These are phyloP conservation scores for Lolium multiflorum DNA, from an alignment of 176 grass and related monocot species.

Conservation along the genomic window DNA sequence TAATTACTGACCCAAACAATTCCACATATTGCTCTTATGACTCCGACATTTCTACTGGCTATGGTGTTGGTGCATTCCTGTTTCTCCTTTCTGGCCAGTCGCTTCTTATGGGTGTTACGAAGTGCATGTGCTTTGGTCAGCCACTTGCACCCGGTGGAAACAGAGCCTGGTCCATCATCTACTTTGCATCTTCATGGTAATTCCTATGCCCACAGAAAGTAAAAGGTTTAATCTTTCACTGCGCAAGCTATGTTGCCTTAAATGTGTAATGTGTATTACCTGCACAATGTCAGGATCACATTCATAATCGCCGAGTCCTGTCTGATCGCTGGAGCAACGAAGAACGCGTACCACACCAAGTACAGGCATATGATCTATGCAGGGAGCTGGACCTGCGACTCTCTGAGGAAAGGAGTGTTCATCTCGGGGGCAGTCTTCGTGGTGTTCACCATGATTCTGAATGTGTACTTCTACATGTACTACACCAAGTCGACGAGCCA, in stretches of 20 bases:
- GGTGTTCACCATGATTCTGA: conserved; percentile 84
- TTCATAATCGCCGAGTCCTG: conserved; percentile 82
- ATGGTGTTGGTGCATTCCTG: conserved; percentile 91
- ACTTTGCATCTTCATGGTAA: conserved; percentile 85
- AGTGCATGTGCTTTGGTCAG: conserved; percentile 88
- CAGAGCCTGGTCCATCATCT: conserved; percentile 95
- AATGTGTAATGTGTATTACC: background rate
- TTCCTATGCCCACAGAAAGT: background rate
- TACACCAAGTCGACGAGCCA: conserved; percentile 77
- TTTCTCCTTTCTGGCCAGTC: conserved; percentile 84
- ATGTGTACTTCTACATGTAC: conserved; percentile 96
- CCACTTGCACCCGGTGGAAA: conserved; percentile 85
- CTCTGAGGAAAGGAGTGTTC: conserved; percentile 88
- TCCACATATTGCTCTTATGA: conserved; percentile 83
- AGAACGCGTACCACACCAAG: conserved; percentile 93
- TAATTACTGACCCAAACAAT: conserved; percentile 63
- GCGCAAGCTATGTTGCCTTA: background rate
- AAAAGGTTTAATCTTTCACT: background rate
- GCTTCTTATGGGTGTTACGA: conserved; percentile 83
- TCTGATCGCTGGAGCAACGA: conserved; percentile 79
- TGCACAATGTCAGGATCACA: conserved; percentile 55
- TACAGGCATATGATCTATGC: conserved; percentile 82
- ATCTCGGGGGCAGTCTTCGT: conserved; percentile 74
- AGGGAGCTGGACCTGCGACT: conserved; percentile 84
- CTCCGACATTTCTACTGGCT: conserved; percentile 89